phyloP scores from a whole-genome alignment of 129 eudicot species.

The Centella asiatica region DNA sequence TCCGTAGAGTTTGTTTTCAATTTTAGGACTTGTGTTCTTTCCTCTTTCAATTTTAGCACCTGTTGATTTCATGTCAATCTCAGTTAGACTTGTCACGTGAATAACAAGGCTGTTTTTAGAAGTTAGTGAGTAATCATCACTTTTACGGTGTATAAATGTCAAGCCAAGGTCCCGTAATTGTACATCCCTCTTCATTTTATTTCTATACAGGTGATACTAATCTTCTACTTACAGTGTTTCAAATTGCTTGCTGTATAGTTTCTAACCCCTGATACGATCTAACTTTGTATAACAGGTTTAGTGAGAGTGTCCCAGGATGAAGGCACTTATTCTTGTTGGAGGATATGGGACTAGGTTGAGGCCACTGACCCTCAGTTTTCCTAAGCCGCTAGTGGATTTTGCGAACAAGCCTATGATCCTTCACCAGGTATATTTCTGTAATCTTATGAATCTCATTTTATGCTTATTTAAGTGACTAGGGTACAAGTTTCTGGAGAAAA shows the following conservation, averaged over 20 bases:
- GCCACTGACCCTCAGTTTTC: slow-evolving; percentile 82
- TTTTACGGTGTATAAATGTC: slow-evolving; percentile 3
- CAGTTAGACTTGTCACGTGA: slow-evolving; percentile 22
- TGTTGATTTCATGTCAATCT: slow-evolving; percentile 30
- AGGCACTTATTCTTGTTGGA: slow-evolving; percentile 98
- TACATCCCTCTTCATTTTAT: slow-evolving; percentile 32
- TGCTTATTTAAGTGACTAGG: background rate
- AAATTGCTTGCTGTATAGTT: slow-evolving; percentile 19
- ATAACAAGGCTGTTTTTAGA: slow-evolving; percentile 8
- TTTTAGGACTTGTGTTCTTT: slow-evolving; percentile 16
- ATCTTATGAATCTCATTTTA: background rate
- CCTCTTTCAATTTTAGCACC: slow-evolving; percentile 17
- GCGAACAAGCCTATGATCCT: slow-evolving; percentile 98
- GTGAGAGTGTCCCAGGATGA: slow-evolving; percentile 44
- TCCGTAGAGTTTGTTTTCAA: slow-evolving; percentile 16
- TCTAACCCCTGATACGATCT: slow-evolving; percentile 23
- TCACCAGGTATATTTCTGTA: slow-evolving; percentile 93
- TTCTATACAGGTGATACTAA: slow-evolving; percentile 23
- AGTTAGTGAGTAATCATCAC: background rate
- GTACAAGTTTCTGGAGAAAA: background rate
- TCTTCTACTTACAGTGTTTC: background rate
- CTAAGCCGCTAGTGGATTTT: slow-evolving; percentile 95
- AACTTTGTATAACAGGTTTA: slow-evolving; percentile 9
- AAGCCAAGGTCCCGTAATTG: slow-evolving; percentile 21
- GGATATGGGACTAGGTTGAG: slow-evolving; percentile 97